A percentile compares a stretch with the other conserved stretches of the same genome.
Evolutionary conservation across 1,284 basidiomycete species (phyloP).

Genomic region (Porogramme epimiltina): DNA sequence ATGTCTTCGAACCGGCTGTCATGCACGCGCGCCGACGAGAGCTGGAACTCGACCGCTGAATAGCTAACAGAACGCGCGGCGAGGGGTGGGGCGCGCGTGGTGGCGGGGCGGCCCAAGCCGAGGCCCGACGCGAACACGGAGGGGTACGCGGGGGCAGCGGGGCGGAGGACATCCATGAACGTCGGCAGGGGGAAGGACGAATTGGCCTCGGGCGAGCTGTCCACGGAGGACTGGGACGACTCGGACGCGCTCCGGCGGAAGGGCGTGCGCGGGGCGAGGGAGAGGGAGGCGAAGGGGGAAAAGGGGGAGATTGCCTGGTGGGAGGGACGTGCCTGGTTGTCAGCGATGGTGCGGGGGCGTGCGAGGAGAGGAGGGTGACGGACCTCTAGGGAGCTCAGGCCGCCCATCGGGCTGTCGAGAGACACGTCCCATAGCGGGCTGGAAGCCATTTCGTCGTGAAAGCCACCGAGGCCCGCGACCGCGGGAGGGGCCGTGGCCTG

Average conservation of each 20-base stretch:
- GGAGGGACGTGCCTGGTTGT: constrained; percentile 16
- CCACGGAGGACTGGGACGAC: constrained; percentile 55
- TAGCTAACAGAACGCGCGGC: constrained; percentile 27
- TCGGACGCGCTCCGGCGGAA: constrained; percentile 40
- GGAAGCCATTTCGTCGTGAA: constrained; percentile 15
- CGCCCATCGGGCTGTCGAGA: constrained; percentile 18
- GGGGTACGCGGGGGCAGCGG: constrained; percentile 17
- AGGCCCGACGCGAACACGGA: constrained; percentile 20
- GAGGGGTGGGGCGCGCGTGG: constrained; percentile 9
- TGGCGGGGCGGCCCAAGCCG: constrained; percentile 12
- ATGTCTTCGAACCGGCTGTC: constrained; percentile 25
- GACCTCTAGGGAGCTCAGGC: constrained; percentile 24
- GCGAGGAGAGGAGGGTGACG: constrained; percentile 13
- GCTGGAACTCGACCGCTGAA: constrained; percentile 28
- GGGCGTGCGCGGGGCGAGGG: constrained; percentile 53
- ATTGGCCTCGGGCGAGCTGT: constrained; percentile 55
- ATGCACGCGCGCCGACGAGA: constrained; percentile 19
- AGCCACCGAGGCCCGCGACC: constrained; percentile 7
- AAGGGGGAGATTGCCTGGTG: constrained; percentile 36
- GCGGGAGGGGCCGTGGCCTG: constrained; percentile 1
- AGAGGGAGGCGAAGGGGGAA: constrained; percentile 50
- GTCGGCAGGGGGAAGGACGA: constrained; percentile 44
- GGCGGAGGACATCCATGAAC: constrained; percentile 27
- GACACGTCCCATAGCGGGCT: constrained; percentile 23
- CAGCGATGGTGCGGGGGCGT: constrained; percentile 16